Evolutionary conservation across 768 basidiomycete genomes (phyloP), one percentile per base, ranked within the genome.

Genomic region (Cytidiella melzeri): DNA sequence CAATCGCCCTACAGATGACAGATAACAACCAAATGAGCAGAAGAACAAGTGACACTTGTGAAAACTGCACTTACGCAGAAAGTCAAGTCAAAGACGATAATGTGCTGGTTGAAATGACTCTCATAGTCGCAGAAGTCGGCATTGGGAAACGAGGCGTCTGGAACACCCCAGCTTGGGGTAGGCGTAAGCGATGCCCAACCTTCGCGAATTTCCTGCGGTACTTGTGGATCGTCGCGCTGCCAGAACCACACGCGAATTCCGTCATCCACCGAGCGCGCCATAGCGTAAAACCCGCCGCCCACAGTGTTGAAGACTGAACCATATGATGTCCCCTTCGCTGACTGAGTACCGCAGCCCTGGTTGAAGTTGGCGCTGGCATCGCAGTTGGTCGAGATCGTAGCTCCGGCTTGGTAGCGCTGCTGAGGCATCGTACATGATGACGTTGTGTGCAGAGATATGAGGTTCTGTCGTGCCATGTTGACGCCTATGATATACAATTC

Each of bases 241-340:
- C 79, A 83, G 61, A 80, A 85, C 77, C 81, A 88, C 25, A 84
- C 61, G 45, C 68, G 72, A 36, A 87, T 68, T 20, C 80, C 79
- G 2, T 62, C 64, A 0, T 51, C 36, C 7, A 42, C 47, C 21
- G 71, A 67, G 36, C 74, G 72, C 51, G 67, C 58, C 70, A 82
- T 69, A 42, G 69, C 81, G 60, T 73, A 86, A 69, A 68, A 81
- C 0, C 85, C 86, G 21, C 85, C 86, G 23, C 75, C 73, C 12
- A 61, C 63, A 11, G 28, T 24, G 58, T 83, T 83, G 65, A 83
- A 80, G 12, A 51, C 58, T 25, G 57, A 5, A 20, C 79, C 80
- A 56, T 73, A 79, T 11, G 76, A 75, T 6, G 67, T 62, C 15
- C 64, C 52, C 4, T 61, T 62, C 11, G 50, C 57, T 56, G 75